Base-by-base conservation (phyloP, 1,284 basidiomycete species). In the Puccinia hordei region DNA sequence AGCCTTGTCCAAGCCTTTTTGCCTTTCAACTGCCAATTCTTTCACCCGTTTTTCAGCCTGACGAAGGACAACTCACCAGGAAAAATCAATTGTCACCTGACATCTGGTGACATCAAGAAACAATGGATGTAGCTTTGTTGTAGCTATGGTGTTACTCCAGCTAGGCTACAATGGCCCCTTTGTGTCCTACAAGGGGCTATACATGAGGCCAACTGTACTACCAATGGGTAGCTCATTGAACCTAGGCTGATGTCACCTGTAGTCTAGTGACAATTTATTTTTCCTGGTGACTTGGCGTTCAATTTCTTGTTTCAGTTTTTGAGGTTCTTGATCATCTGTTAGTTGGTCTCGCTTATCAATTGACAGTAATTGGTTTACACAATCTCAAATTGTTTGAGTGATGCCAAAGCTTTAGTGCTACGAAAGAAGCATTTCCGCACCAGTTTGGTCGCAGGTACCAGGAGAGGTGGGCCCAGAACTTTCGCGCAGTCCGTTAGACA, bases 361-460 rank as follows among this genome's bases (percentile, higher is more conserved):
- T 12, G 27, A 38, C 27, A 79, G 53, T 38, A 79, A 38, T 69
- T 53, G 41, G 12, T 79, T 44, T 22, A 79, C 9, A 41, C 51
- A 35, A 24, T 69, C 51, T 22, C 66, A 10, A 44, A 59, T 59
- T 55, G 33, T 3, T 61, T 30, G n/a, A 79, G 30, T 59, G 30
- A 53, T 4, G 69, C 41, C 19, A 38, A 44, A 15, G 76, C 65
- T 27, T 69, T 79, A 24, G 76, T 22, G 30, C 35, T 71, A 17
- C 76, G 63, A 49, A 79, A 79, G 38, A 79, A 79, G 10, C 49
- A 65, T 59, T 79, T 79, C 19, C 76, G 65, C 19, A 79, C n/a
- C 13, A 61, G n/a, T 41, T 33, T 44, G 10, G 76, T 49, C 17
- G 49, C 57, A 30, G 76, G 76, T 10, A 13, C 46, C 6, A 51